A percentile compares a stretch with the other conserved stretches of the same genome.
phyloP scores from a whole-genome alignment of 2,329 filamentous ascomycete genomes.

The Sarocladium kiliense region DNA sequence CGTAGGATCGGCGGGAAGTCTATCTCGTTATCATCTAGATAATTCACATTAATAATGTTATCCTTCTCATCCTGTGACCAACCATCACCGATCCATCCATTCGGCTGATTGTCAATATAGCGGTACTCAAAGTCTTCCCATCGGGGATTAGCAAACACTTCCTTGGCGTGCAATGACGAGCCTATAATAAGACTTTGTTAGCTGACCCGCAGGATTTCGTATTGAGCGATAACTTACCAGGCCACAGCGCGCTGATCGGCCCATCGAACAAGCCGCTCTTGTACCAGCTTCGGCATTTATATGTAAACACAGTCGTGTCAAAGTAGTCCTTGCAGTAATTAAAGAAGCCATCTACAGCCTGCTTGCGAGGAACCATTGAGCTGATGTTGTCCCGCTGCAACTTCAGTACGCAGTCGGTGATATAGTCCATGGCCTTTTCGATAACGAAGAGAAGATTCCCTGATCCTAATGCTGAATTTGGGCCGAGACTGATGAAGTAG shows the following conservation, averaged over 20 bases:
- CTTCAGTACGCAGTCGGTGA: conserved; percentile 43
- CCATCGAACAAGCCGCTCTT: conserved; percentile 38
- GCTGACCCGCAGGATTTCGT: neutral
- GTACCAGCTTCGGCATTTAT: conserved; percentile 40
- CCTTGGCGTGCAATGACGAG: conserved; percentile 6
- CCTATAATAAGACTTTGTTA: conserved; percentile 1
- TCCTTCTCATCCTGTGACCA: conserved; percentile 6
- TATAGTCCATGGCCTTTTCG: conserved; percentile 43
- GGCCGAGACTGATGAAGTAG: conserved; percentile 45
- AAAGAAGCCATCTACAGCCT: conserved; percentile 45
- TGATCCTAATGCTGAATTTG: conserved; percentile 34
- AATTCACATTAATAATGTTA: neutral
- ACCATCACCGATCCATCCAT: neutral
- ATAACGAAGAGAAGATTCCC: conserved; percentile 35
- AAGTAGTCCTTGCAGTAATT: conserved; percentile 34
- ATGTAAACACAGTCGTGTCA: conserved; percentile 34
- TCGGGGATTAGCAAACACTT: neutral
- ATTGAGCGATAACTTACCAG: conserved; percentile 20
- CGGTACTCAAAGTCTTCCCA: conserved; percentile 8
- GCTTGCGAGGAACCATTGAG: conserved; percentile 37
- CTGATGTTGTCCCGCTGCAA: conserved; percentile 39
- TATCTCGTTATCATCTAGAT: conserved; percentile 4
- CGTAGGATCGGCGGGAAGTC: conserved; percentile 2
- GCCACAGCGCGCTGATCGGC: conserved; percentile 38
- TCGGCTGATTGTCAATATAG: neutral